Conservation (phyloP, 225 moss, liverwort and hornwort species). For the Thuidium tamariscinum region DNA sequence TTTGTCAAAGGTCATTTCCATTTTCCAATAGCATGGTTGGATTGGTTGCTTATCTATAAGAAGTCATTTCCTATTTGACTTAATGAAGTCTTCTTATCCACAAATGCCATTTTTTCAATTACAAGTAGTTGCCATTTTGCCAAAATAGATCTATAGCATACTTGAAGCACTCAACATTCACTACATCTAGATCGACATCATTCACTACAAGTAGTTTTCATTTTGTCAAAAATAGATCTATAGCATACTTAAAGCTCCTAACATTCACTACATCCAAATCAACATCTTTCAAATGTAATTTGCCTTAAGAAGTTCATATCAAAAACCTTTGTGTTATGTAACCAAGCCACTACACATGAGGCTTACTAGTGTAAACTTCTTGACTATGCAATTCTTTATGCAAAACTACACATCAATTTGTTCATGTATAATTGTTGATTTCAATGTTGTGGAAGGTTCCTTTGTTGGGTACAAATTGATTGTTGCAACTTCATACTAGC, state of each 20-base stretch:
- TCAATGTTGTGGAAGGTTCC: too few relatives aligned
- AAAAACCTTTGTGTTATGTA: background rate
- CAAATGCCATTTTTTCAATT: too few relatives aligned
- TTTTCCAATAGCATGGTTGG: too few relatives aligned
- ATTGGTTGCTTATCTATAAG: too few relatives aligned
- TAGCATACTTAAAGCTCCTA: background rate
- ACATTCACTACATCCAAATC: background rate
- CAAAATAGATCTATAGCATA: background rate
- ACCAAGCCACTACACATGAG: background rate
- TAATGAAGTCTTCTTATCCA: fast-evolving
- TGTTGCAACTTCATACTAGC: too few relatives aligned
- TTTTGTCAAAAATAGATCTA: fast-evolving
- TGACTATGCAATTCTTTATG: fast-evolving
- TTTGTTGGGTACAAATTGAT: too few relatives aligned
- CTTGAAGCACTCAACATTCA: background rate
- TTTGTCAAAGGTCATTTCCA: background rate
- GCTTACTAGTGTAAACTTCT: fast-evolving
- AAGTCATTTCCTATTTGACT: too few relatives aligned
- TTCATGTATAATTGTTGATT: too few relatives aligned
- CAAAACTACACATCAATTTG: too few relatives aligned
- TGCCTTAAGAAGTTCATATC: background rate
- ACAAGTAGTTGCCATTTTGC: fast-evolving
- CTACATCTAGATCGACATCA: background rate
- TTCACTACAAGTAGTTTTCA: background rate
- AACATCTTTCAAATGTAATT: background rate